Conservation (phyloP, 257 asterid species). For the Ophiorrhiza pumila region DNA sequence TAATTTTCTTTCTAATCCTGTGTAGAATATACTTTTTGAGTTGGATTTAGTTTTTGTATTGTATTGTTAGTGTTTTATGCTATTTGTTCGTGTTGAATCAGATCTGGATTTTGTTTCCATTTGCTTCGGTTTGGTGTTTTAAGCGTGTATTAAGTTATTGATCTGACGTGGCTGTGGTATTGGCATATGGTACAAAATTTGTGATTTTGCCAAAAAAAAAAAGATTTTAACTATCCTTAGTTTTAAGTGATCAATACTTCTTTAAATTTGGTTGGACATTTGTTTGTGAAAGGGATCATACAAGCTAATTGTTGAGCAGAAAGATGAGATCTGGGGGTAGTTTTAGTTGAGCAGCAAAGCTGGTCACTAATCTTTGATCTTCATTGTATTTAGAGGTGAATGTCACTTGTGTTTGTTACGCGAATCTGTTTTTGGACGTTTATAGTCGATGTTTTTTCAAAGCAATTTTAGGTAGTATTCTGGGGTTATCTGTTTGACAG, state of each 20-base stretch:
- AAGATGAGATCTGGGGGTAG: neutral
- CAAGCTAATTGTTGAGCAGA: neutral
- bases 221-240: no score
- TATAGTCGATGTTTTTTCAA: no score
- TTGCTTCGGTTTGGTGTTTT: neutral
- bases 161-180: constrained; percentile 14
- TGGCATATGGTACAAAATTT: neutral
- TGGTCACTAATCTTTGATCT: neutral
- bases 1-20: no score
- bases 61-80: no score
- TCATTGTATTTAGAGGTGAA: neutral
- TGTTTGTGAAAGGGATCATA: no score
- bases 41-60: no score
- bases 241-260: no score
- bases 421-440: neutral
- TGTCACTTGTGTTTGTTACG: neutral
- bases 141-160: neutral
- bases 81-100: neutral
- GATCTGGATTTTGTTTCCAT: neutral
- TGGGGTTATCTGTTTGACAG: neutral
- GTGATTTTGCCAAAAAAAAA: no score
- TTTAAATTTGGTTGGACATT: no score
- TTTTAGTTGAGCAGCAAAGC: neutral
- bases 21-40: no score
- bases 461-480: neutral